These are phyloP conservation scores for Backusella morwellensis DNA, from an alignment of 192 early-diverging fungal genomes.

Conservation along the genomic window DNA sequence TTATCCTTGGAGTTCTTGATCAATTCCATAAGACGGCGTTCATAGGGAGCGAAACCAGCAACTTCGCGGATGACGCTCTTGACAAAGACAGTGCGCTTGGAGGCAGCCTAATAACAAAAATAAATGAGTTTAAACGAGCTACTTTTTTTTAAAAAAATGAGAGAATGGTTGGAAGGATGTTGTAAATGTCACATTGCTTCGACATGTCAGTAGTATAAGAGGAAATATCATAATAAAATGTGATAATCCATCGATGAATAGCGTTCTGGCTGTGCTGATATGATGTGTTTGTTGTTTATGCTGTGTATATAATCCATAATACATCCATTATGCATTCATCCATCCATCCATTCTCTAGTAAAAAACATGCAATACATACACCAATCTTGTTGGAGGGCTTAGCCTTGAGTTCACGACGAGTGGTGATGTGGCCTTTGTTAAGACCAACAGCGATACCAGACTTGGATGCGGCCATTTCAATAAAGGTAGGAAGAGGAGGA, in stretches of 20 bases:
- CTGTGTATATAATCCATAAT: not conserved
- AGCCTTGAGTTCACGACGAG: constrained; percentile 62
- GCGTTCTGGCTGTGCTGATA: too few species aligned
- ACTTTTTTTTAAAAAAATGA: not conserved
- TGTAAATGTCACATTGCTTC: not conserved
- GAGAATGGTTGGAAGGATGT: not conserved
- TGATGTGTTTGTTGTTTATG: not conserved
- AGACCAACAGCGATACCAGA: constrained; percentile 86
- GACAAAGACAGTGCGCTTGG: constrained; percentile 88
- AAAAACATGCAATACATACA: constrained; percentile 53
- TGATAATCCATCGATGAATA: not conserved
- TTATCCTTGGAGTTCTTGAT: constrained; percentile 99
- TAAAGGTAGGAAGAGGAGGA: constrained; percentile 12
- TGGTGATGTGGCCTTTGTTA: constrained; percentile 91
- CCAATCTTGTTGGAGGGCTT: constrained; percentile 83
- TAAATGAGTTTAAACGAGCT: not conserved
- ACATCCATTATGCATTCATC: constrained; percentile 18
- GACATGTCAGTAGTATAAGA: not conserved
- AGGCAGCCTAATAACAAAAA: constrained; percentile 59
- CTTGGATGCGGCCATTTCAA: constrained; percentile 55
- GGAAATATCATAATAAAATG: not conserved
- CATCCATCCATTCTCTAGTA: constrained; percentile 43
- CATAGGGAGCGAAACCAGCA: constrained; percentile 96
- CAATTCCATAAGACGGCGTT: constrained; percentile 99
- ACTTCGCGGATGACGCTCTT: constrained; percentile 96